phyloP scores from a whole-genome alignment of 352 stramenopile species.

The Paralagenidium karlingii region DNA sequence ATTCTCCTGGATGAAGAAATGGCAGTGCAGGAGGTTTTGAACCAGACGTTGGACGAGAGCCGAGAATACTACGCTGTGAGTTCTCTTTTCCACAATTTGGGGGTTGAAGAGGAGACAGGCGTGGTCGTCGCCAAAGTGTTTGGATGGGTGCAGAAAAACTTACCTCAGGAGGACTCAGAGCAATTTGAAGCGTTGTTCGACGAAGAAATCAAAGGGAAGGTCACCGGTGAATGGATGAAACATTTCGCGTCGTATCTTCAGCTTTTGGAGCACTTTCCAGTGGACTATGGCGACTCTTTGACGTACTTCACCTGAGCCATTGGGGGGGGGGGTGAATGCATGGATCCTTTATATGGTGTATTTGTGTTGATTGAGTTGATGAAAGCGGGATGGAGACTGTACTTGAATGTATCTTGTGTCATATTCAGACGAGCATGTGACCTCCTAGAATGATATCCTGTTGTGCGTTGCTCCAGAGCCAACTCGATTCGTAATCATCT shows the following conservation, averaged over 20 bases:
- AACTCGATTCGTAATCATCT: too few relatives aligned
- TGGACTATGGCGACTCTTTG: slow-evolving; percentile 40
- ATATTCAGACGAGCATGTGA: too few relatives aligned
- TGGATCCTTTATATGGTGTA: too few relatives aligned
- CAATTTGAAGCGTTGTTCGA: slow-evolving; percentile 41
- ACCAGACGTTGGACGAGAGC: slow-evolving; percentile 28
- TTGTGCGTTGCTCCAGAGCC: too few relatives aligned
- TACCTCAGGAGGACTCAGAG: slow-evolving; percentile 28
- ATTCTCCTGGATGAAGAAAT: slow-evolving; percentile 35
- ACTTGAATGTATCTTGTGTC: too few relatives aligned
- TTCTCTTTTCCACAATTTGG: slow-evolving; percentile 44
- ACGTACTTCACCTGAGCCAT: slow-evolving; percentile 48
- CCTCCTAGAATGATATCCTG: too few relatives aligned
- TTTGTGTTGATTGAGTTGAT: too few relatives aligned
- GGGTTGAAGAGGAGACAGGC: slow-evolving; percentile 26
- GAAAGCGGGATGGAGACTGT: too few relatives aligned
- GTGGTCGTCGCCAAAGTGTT: slow-evolving; percentile 50
- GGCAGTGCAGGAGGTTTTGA: slow-evolving; percentile 35
- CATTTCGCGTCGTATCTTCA: slow-evolving; percentile 49
- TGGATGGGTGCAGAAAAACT: slow-evolving; percentile 50
- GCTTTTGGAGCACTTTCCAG: slow-evolving; percentile 48
- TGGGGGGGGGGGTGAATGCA: too few relatives aligned
- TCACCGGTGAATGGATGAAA: slow-evolving; percentile 60
- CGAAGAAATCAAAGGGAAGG: slow-evolving; percentile 28
- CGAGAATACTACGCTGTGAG: slow-evolving; percentile 53